Percentiles rank a stretch among this genome's conserved stretches.
Conservation (phyloP, 352 stramenopile species). For the Phytophthora pseudosyringae region DNA sequence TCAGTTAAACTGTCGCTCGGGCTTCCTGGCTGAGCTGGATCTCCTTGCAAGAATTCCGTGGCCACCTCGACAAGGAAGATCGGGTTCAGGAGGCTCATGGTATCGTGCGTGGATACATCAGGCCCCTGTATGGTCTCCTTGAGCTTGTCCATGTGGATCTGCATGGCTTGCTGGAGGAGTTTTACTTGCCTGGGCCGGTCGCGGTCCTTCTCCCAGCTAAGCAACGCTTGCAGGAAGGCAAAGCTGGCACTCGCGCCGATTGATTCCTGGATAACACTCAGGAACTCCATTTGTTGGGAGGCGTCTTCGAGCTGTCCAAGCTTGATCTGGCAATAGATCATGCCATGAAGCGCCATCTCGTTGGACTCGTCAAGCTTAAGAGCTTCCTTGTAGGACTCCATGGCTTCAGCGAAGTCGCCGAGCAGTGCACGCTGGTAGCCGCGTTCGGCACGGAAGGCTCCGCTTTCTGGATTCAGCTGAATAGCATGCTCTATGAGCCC, state of each 20-base stretch:
- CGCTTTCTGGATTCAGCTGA: conserved; percentile 63
- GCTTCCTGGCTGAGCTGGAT: conserved; percentile 27
- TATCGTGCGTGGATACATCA: conserved; percentile 74
- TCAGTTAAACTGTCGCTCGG: conserved; percentile 17
- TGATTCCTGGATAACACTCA: conserved; percentile 90
- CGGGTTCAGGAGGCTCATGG: conserved; percentile 85
- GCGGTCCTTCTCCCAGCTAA: conserved; percentile 83
- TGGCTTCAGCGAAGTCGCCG: conserved; percentile 78
- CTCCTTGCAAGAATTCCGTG: conserved; percentile 73
- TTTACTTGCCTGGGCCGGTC: conserved; percentile 74
- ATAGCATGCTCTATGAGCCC: conserved; percentile 74
- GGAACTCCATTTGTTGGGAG: conserved; percentile 92
- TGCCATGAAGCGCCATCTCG: conserved; percentile 85
- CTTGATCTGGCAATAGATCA: conserved; percentile 94
- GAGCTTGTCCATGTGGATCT: conserved; percentile 86
- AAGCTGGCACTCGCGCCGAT: conserved; percentile 83
- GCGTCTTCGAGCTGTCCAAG: conserved; percentile 89
- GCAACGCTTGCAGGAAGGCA: conserved; percentile 84
- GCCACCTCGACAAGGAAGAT: conserved; percentile 91
- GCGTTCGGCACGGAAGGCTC: conserved; percentile 71
- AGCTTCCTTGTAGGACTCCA: conserved; percentile 88
- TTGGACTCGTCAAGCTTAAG: conserved; percentile 90
- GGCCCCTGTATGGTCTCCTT: conserved; percentile 66
- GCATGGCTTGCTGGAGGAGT: conserved; percentile 75
- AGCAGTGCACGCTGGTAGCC: conserved; percentile 82